A percentile compares a stretch with the other conserved stretches of the same genome.
Evolutionary conservation across 805 yeast species (phyloP).

Genomic region (Candida nanaspora): DNA sequence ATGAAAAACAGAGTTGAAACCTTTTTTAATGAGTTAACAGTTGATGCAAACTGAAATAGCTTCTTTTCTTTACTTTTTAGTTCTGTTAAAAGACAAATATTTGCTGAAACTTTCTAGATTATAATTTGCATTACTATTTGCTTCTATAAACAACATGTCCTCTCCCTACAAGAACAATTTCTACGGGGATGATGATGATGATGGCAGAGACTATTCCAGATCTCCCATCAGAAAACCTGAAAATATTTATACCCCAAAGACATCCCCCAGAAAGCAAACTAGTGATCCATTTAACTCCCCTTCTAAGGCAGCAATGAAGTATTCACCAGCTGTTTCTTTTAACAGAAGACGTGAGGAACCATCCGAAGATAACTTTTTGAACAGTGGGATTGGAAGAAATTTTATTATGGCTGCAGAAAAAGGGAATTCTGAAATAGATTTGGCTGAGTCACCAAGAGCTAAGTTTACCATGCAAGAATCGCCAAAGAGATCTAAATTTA

Average conservation of each 20-base stretch:
- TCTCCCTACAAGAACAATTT: conserved; percentile 20
- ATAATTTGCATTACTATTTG: too few relatives aligned
- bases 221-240: conserved; percentile 27
- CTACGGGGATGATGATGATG: conserved; percentile 8
- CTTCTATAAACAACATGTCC: conserved; percentile 15
- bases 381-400: conserved; percentile 31
- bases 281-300: conserved; percentile 17
- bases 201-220: not conserved
- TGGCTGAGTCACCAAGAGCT: conserved; percentile 49
- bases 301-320: conserved; percentile 30
- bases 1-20: too few relatives aligned
- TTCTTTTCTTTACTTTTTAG: too few relatives aligned
- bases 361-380: conserved; percentile 26
- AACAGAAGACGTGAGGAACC: conserved; percentile 18
- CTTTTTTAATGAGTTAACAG: too few relatives aligned
- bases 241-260: conserved; percentile 20
- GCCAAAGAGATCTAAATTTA: conserved; percentile 52
- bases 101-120: too few relatives aligned
- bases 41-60: too few relatives aligned
- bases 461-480: conserved; percentile 64
- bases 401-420: conserved; percentile 27
- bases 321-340: conserved; percentile 38
- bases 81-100: too few relatives aligned
- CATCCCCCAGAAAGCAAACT: conserved; percentile 23
- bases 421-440: conserved; percentile 21